Base-by-base conservation (phyloP, 164 flowering plant species). In the Magnolia kwangsiensis region DNA sequence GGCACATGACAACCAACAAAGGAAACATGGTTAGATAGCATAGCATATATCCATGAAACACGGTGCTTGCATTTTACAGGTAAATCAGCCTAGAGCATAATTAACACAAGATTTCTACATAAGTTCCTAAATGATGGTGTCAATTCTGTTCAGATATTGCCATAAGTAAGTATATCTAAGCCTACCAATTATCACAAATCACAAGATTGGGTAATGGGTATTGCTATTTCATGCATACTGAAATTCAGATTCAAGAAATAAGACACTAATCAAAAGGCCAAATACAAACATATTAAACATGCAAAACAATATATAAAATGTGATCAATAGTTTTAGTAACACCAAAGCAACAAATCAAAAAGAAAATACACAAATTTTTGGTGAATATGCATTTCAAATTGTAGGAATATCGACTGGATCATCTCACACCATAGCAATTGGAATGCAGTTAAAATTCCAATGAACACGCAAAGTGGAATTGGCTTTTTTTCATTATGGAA, bases 1-100 rank as follows among this genome's bases (percentile, higher is more conserved):
- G 69, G 63, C 68, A 74, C 49, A 75, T 16, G 80, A 49, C 59
- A 73, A 80, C 68, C 72, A 76, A 76, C 24, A 72, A 67, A 50
- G 6, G 14, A 72, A 71, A 70, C 31, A 24, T 66, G 16, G 69
- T 66, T 23, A 66, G 69, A 66, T 11, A 55, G 61, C 61, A 55
- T 55, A 11, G 18, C 61, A 55, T 4, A 11, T 13, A 55, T 55
- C 13, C 13, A 55, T 55, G 61, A 8, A 16, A 11, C 13, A 55
- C 61, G 4, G 61, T 55, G 13, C 61, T 55, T 55, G 61, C 16
- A 37, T 37, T 37, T 3, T 37, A 37, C 45, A 55, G 61, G 61
- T 55, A 55, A 55, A 55, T 55, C 61, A 55, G 18, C 61, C 45
- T 4, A 37, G 18, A 55, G 61, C 13, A 2, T 55, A 11, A 2